A percentile compares a stretch with the other conserved stretches of the same genome.
Evolutionary conservation across 805 yeast species (phyloP).

Genomic region (Nematodospora valgi): DNA sequence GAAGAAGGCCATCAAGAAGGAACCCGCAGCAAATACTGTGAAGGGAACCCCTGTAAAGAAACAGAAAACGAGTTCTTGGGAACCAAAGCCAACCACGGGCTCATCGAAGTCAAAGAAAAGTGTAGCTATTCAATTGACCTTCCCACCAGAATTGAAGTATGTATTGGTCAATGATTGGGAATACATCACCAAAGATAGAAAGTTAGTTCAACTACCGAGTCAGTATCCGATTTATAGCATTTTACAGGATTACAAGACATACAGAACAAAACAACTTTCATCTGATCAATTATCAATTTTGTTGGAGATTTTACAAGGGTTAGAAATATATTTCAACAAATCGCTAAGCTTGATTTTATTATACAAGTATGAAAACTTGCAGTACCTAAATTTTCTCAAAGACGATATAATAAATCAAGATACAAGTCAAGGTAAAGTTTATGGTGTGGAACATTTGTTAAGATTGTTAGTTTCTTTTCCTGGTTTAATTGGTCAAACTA

Average conservation of each 20-base stretch:
- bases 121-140: slow-evolving; percentile 8
- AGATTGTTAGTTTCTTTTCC: slow-evolving; percentile 79
- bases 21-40: not conserved
- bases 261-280: slow-evolving; percentile 15
- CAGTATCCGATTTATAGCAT: slow-evolving; percentile 51
- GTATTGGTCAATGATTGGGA: slow-evolving; percentile 93
- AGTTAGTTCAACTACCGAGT: slow-evolving; percentile 64
- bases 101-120: slow-evolving; percentile 17
- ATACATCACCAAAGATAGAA: slow-evolving; percentile 73
- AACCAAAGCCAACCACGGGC: slow-evolving; percentile 5
- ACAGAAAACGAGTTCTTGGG: not conserved
- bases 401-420: slow-evolving; percentile 19
- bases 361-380: slow-evolving; percentile 76
- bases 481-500: slow-evolving; percentile 71
- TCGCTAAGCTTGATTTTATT: slow-evolving; percentile 65
- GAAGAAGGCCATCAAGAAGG: slow-evolving; percentile 10
- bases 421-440: slow-evolving; percentile 38
- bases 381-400: slow-evolving; percentile 52
- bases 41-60: not conserved
- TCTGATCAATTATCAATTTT: slow-evolving; percentile 31
- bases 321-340: slow-evolving; percentile 70
- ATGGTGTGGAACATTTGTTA: slow-evolving; percentile 81
- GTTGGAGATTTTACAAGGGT: slow-evolving; percentile 68
- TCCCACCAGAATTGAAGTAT: slow-evolving; percentile 63
- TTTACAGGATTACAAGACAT: slow-evolving; percentile 47